Percentiles rank a stretch among this genome's conserved stretches.
Conservation (phyloP, 805 yeast genomes). For the Suhomyces canberraensis region DNA sequence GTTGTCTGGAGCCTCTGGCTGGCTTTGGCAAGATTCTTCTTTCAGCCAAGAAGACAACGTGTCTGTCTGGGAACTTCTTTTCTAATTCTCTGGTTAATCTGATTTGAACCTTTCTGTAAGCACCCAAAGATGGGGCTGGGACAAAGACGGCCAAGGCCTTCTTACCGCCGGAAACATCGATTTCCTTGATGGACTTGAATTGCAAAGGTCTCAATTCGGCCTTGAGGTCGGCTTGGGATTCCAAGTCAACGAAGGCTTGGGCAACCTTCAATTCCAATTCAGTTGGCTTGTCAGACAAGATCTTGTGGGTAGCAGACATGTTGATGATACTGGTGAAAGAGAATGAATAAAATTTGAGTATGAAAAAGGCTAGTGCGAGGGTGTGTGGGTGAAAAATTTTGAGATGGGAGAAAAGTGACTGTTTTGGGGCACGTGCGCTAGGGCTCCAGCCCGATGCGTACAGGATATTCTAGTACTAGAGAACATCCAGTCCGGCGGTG, state of each 20-base stretch:
- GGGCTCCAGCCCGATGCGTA: too few relatives aligned
- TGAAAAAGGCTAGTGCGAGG: slow-evolving; percentile 1
- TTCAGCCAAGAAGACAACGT: slow-evolving; percentile 98
- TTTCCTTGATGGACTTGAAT: slow-evolving; percentile 97
- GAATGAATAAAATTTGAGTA: not conserved
- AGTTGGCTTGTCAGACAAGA: slow-evolving; percentile 91
- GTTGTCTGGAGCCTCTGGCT: slow-evolving; percentile 89
- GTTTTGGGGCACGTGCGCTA: too few relatives aligned
- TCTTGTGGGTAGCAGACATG: slow-evolving; percentile 97
- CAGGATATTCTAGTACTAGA: too few relatives aligned
- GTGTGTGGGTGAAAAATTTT: not conserved
- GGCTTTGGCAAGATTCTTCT: slow-evolving; percentile 99
- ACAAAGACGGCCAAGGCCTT: slow-evolving; percentile 97
- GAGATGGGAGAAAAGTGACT: slow-evolving; percentile 8
- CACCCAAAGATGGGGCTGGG: slow-evolving; percentile 90
- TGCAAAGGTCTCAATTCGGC: slow-evolving; percentile 98
- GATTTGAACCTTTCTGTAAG: slow-evolving; percentile 96
- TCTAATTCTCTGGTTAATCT: slow-evolving; percentile 99
- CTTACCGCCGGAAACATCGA: slow-evolving; percentile 97
- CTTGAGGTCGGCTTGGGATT: slow-evolving; percentile 93
- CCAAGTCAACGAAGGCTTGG: slow-evolving; percentile 96
- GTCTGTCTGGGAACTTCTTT: slow-evolving; percentile 99
- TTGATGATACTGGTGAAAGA: slow-evolving; percentile 17
- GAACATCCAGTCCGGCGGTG: too few relatives aligned
- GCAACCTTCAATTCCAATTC: slow-evolving; percentile 99